A percentile compares a stretch with the other conserved stretches of the same genome.
phyloP scores from a whole-genome alignment of 2,329 filamentous ascomycete species.

The Byssothecium circinans region DNA sequence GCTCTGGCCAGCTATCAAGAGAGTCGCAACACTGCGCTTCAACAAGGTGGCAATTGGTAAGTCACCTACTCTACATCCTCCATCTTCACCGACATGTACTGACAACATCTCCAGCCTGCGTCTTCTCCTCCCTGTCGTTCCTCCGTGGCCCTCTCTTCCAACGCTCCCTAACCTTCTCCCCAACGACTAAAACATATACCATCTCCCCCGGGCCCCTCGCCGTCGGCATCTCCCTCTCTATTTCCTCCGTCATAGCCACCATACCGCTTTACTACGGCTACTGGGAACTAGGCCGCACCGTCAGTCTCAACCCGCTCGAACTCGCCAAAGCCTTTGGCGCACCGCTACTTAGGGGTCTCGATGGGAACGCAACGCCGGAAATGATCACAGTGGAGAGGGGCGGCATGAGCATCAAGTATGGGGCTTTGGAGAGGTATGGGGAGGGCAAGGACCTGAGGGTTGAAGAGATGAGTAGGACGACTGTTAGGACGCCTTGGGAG shows the following conservation, averaged over 20 bases:
- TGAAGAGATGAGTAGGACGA: slow-evolving; percentile 17
- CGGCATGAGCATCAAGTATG: slow-evolving; percentile 21
- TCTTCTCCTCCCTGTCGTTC: slow-evolving; percentile 14
- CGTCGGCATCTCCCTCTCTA: slow-evolving; percentile 16
- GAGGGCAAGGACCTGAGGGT: slow-evolving; percentile 26
- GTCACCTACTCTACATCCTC: background rate
- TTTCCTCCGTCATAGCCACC: slow-evolving; percentile 18
- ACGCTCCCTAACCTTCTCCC: slow-evolving; percentile 16
- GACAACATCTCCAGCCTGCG: slow-evolving; percentile 9
- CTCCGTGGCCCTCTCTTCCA: slow-evolving; percentile 25
- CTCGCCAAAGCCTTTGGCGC: slow-evolving; percentile 36
- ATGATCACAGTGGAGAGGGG: slow-evolving; percentile 23
- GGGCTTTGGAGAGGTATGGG: slow-evolving; percentile 23
- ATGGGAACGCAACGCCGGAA: slow-evolving; percentile 24
- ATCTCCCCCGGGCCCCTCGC: slow-evolving; percentile 7
- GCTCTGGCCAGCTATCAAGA: slow-evolving; percentile 17
- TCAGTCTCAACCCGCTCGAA: slow-evolving; percentile 37
- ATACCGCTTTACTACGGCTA: slow-evolving; percentile 28
- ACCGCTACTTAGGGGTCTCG: slow-evolving; percentile 29
- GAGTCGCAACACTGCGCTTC: slow-evolving; percentile 15
- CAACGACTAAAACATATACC: slow-evolving; percentile 7
- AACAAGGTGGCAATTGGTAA: slow-evolving; percentile 23
- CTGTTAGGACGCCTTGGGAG: slow-evolving; percentile 21
- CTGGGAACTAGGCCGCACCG: slow-evolving; percentile 31
- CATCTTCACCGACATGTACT: background rate